A percentile compares a stretch with the other conserved stretches of the same genome.
phyloP scores from a whole-genome alignment of 2,329 filamentous ascomycete species.

The Didymella glomerata region DNA sequence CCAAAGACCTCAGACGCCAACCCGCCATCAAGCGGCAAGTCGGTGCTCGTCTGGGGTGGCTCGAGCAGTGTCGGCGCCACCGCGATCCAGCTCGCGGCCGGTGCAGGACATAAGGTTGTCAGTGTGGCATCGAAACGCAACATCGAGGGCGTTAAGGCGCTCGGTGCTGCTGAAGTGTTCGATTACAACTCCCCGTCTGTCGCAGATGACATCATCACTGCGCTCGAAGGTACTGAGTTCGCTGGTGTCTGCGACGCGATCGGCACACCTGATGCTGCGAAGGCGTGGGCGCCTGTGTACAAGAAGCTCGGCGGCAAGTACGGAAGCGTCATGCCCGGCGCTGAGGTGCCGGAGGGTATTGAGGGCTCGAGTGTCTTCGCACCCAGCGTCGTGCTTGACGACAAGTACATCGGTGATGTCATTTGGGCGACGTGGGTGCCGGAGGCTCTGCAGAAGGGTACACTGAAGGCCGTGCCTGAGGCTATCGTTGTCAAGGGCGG shows the following conservation, averaged over 20 bases:
- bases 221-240: constrained; percentile 54
- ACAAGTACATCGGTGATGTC: constrained; percentile 43
- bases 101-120: constrained; percentile 54
- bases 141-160: constrained; percentile 35
- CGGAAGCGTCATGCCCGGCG: constrained; percentile 35
- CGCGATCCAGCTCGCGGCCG: constrained; percentile 56
- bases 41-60: constrained; percentile 62
- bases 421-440: constrained; percentile 48
- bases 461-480: constrained; percentile 43
- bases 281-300: constrained; percentile 39
- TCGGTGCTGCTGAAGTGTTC: constrained; percentile 44
- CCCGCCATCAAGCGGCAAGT: constrained; percentile 45
- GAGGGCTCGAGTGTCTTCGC: constrained; percentile 37
- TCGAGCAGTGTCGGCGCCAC: constrained; percentile 54
- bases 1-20: constrained; percentile 48
- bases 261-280: constrained; percentile 32
- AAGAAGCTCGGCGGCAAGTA: constrained; percentile 44
- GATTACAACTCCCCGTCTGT: constrained; percentile 45
- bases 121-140: constrained; percentile 50
- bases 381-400: constrained; percentile 28
- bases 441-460: constrained; percentile 42
- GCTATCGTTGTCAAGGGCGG: constrained; percentile 43
- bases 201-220: constrained; percentile 51
- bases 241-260: constrained; percentile 55
- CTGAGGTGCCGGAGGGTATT: constrained; percentile 39